Evolutionary conservation across 2,329 filamentous ascomycete species (phyloP).

Genomic region (Diaporthe nobilis): DNA sequence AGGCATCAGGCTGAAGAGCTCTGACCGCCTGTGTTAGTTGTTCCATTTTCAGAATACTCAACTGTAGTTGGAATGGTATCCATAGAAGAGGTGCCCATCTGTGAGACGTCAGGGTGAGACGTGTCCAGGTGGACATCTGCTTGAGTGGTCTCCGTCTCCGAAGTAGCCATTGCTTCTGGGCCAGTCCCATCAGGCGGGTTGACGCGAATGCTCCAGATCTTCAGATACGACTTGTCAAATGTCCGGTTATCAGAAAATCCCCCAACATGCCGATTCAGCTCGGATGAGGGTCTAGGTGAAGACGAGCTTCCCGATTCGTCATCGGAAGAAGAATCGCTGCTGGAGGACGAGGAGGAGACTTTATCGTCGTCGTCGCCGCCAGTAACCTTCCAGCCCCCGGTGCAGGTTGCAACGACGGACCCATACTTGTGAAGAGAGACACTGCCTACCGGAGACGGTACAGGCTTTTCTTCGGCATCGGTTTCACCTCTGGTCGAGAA

Average conservation of each 20-base stretch:
- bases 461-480: conserved; percentile 45
- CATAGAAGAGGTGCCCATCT: background rate
- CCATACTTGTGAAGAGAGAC: conserved; percentile 67
- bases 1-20: too few relatives aligned
- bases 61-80: too few relatives aligned
- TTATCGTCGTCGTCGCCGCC: conserved; percentile 41
- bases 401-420: conserved; percentile 69
- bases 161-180: background rate
- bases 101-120: background rate
- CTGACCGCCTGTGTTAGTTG: background rate
- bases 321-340: conserved; percentile 27
- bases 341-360: conserved; percentile 24
- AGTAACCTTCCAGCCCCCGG: conserved; percentile 64
- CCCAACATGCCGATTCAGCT: background rate
- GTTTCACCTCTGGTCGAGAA: conserved; percentile 55
- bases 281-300: background rate
- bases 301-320: conserved; percentile 8
- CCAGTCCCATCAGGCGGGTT: conserved; percentile 10
- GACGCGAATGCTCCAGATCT: conserved; percentile 58
- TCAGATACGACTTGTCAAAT: conserved; percentile 60
- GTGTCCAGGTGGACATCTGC: background rate
- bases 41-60: background rate
- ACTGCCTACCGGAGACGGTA: conserved; percentile 61
- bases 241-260: background rate
- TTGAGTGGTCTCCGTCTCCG: too few relatives aligned